Percentiles rank a stretch among this genome's conserved stretches.
Conservation (phyloP, 164 flowering plant genomes). For the Chloranthus sessilifolius region DNA sequence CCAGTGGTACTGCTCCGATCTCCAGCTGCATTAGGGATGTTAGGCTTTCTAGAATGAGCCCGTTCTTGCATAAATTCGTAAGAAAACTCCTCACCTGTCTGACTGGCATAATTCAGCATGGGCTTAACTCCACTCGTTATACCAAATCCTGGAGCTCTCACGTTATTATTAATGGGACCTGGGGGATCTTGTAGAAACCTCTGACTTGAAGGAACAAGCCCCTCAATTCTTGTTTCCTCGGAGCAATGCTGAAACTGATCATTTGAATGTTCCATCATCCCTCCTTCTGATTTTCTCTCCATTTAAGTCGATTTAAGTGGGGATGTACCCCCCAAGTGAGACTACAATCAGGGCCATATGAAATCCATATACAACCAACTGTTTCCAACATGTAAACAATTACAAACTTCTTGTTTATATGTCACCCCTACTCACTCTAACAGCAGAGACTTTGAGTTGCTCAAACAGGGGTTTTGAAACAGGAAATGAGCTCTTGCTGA, state of each 20-base stretch:
- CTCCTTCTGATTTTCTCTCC: constrained; percentile 36
- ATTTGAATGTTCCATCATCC: constrained; percentile 30
- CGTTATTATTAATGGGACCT: constrained; percentile 27
- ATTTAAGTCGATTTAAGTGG: constrained; percentile 14
- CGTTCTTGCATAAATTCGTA: constrained; percentile 83
- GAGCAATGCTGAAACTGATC: constrained; percentile 31
- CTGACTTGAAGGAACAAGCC: constrained; percentile 32
- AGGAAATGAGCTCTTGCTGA: too few relatives aligned
- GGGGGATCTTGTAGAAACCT: constrained; percentile 41
- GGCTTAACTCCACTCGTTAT: constrained; percentile 42
- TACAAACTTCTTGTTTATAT: background rate
- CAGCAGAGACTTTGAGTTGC: too few relatives aligned
- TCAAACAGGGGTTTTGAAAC: too few relatives aligned
- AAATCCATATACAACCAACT: constrained; percentile 3
- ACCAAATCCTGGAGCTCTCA: constrained; percentile 46
- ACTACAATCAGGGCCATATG: constrained; percentile 7
- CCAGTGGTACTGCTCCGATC: constrained; percentile 34
- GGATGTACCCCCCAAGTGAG: constrained; percentile 14
- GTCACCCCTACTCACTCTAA: background rate
- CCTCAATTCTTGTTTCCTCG: constrained; percentile 37
- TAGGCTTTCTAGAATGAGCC: constrained; percentile 43
- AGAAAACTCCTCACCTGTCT: constrained; percentile 95
- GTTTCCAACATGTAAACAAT: background rate
- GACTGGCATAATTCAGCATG: constrained; percentile 69
- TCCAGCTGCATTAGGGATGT: constrained; percentile 29